Conservation (phyloP, 2,329 filamentous ascomycete species). For the Ophiostoma pallidulum region DNA sequence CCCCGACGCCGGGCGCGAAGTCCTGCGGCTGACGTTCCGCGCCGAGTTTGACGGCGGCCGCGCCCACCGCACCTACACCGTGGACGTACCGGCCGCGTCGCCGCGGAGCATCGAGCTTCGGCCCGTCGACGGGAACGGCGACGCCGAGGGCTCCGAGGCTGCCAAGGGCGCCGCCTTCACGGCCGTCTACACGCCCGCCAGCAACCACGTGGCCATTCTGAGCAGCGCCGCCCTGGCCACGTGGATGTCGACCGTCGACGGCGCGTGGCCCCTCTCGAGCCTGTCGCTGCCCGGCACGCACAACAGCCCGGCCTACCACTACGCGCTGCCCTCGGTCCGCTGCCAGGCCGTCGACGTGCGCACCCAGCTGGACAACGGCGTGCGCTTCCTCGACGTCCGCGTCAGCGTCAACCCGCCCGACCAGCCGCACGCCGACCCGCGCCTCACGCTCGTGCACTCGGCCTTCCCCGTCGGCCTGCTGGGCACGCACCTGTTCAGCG, state of each 20-base stretch:
- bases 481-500: slow-evolving; percentile 69
- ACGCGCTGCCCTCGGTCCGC: slow-evolving; percentile 81
- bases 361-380: slow-evolving; percentile 77
- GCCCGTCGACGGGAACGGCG: slow-evolving; percentile 36
- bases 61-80: slow-evolving; percentile 46
- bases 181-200: slow-evolving; percentile 51
- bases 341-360: slow-evolving; percentile 75
- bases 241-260: slow-evolving; percentile 74
- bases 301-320: slow-evolving; percentile 80
- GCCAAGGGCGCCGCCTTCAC: slow-evolving; percentile 46
- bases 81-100: slow-evolving; percentile 59
- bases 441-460: slow-evolving; percentile 76
- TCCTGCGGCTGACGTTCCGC: slow-evolving; percentile 66
- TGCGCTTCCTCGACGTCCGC: slow-evolving; percentile 89
- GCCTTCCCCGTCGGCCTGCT: slow-evolving; percentile 82
- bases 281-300: slow-evolving; percentile 93
- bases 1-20: slow-evolving; percentile 50
- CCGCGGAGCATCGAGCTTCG: slow-evolving; percentile 51
- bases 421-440: slow-evolving; percentile 39
- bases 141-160: not conserved
- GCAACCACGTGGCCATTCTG: slow-evolving; percentile 53
- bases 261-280: slow-evolving; percentile 63
- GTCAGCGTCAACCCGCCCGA: slow-evolving; percentile 41
- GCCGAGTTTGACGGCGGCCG: slow-evolving; percentile 25
- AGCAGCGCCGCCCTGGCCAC: slow-evolving; percentile 58